phyloP scores from a whole-genome alignment of 2,329 filamentous ascomycete species.

The Aspergillus nomiae region DNA sequence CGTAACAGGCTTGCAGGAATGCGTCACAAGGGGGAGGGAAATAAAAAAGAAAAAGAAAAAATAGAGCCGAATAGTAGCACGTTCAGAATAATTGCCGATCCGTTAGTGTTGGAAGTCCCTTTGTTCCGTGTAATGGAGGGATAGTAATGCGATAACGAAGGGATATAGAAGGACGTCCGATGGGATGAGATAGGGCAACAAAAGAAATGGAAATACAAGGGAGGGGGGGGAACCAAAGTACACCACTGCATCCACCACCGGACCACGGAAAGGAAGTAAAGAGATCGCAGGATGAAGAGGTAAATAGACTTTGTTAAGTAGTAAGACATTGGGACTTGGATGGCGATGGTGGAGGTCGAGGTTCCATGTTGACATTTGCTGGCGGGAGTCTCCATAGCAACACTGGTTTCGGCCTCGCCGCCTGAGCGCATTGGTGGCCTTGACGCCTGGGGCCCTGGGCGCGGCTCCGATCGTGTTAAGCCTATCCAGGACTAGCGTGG shows the following conservation, averaged over 20 bases:
- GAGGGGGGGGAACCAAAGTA: constrained; percentile 13
- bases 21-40: constrained; percentile 14
- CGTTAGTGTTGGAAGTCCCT: constrained; percentile 16
- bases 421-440: constrained; percentile 14
- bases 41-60: neutral
- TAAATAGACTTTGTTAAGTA: constrained; percentile 9
- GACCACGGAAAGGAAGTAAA: constrained; percentile 15
- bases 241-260: constrained; percentile 16
- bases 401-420: constrained; percentile 14
- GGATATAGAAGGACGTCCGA: constrained; percentile 13
- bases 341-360: constrained; percentile 7
- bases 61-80: constrained; percentile 7
- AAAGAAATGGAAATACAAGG: constrained; percentile 15
- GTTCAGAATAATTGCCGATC: constrained; percentile 19
- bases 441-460: constrained; percentile 11
- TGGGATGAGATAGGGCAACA: constrained; percentile 3
- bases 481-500: constrained; percentile 13
- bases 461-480: constrained; percentile 18
- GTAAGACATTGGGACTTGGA: constrained; percentile 20
- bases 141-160: constrained; percentile 26
- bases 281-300: constrained; percentile 14
- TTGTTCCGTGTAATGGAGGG: constrained; percentile 11
- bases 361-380: constrained; percentile 30
- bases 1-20: constrained; percentile 13
- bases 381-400: constrained; percentile 39